Percentiles rank a stretch among this genome's conserved stretches.
Evolutionary conservation across 2,329 filamentous ascomycete species (phyloP).

Genomic region (Stemphylium vesicarium): DNA sequence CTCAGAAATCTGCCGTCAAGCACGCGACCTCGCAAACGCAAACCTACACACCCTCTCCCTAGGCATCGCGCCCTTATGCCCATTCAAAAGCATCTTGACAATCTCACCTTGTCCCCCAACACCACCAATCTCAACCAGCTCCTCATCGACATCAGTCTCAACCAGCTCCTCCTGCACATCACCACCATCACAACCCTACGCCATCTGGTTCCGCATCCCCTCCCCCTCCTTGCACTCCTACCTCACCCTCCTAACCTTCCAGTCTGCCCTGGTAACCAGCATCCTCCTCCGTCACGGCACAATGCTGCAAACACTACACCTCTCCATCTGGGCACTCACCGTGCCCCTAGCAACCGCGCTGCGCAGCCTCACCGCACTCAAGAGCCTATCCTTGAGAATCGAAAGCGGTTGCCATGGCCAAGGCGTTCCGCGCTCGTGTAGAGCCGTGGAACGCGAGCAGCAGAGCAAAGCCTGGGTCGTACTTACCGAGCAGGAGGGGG

Average conservation of each 20-base stretch:
- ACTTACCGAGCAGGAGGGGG: not conserved
- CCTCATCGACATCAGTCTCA: not conserved
- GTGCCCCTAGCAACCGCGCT: slow-evolving; percentile 32
- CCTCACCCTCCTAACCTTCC: slow-evolving; percentile 34
- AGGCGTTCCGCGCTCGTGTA: slow-evolving; percentile 14
- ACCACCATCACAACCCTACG: not conserved
- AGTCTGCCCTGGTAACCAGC: slow-evolving; percentile 34
- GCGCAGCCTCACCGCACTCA: slow-evolving; percentile 24
- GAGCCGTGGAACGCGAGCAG: slow-evolving; percentile 11
- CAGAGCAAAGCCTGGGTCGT: slow-evolving; percentile 29
- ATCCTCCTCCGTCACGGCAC: slow-evolving; percentile 34
- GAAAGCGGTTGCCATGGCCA: slow-evolving; percentile 26
- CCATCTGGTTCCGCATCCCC: slow-evolving; percentile 3
- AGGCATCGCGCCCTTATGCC: slow-evolving; percentile 62
- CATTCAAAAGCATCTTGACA: slow-evolving; percentile 42
- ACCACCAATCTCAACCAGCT: too few relatives aligned
- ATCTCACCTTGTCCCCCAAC: too few relatives aligned
- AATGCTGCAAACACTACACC: slow-evolving; percentile 35
- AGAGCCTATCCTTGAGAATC: slow-evolving; percentile 32
- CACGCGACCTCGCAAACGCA: slow-evolving; percentile 37
- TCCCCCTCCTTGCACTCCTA: slow-evolving; percentile 26
- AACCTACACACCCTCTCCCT: slow-evolving; percentile 73
- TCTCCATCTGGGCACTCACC: slow-evolving; percentile 39
- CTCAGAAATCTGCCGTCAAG: slow-evolving; percentile 37
- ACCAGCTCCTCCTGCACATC: slow-evolving; percentile 52